Conservation (phyloP, 2,329 filamentous ascomycete genomes). For the Beauveria scarabaeidicola region DNA sequence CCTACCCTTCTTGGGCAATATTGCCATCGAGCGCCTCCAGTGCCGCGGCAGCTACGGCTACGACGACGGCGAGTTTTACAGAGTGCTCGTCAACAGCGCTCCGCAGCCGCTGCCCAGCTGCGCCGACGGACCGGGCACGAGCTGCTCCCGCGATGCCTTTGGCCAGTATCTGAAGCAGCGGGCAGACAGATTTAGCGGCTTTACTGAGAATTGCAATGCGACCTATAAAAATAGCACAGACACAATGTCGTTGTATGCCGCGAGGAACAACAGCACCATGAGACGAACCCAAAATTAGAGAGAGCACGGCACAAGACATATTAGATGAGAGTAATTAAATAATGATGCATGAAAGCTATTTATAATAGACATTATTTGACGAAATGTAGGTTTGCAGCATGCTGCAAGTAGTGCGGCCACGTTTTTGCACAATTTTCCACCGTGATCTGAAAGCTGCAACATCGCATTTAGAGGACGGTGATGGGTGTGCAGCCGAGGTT, state of each 20-base stretch:
- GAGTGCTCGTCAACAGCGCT: slow-evolving; percentile 35
- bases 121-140: slow-evolving; percentile 34
- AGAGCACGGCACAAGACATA: not conserved
- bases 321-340: not conserved
- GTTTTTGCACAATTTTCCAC: not conserved
- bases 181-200: slow-evolving; percentile 30
- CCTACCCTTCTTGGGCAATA: slow-evolving; percentile 56
- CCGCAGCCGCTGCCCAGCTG: slow-evolving; percentile 34
- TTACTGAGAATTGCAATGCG: slow-evolving; percentile 30
- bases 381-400: not conserved
- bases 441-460: not conserved
- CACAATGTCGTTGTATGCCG: slow-evolving; percentile 25
- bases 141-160: slow-evolving; percentile 32
- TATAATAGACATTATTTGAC: not conserved
- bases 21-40: slow-evolving; percentile 57
- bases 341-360: not conserved
- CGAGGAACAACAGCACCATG: slow-evolving; percentile 20
- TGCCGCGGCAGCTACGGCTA: slow-evolving; percentile 50
- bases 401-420: no score
- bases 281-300: slow-evolving; percentile 7
- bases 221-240: slow-evolving; percentile 25
- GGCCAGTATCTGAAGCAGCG: slow-evolving; percentile 30
- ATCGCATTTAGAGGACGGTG: not conserved
- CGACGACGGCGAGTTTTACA: slow-evolving; percentile 41
- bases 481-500: slow-evolving; percentile 2